A percentile compares a stretch with the other conserved stretches of the same genome.
Conservation (phyloP, 2,329 filamentous ascomycete genomes). For the Hypoxylon sp. region DNA sequence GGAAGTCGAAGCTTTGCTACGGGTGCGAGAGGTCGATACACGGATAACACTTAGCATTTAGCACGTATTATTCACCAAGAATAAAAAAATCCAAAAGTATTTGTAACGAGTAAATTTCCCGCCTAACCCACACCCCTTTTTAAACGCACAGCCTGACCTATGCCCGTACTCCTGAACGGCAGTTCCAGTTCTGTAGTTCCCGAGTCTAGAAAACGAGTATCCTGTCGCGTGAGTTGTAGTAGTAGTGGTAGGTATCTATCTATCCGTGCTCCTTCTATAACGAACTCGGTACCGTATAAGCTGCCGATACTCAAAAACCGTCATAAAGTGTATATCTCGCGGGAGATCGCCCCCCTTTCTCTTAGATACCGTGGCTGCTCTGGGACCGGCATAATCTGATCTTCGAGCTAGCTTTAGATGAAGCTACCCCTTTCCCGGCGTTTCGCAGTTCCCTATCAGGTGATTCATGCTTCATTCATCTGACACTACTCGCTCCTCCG, state of each 20-base stretch:
- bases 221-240: not conserved
- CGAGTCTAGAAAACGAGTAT: conserved; percentile 13
- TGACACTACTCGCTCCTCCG: not conserved
- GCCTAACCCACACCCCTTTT: not conserved
- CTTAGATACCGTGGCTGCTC: not conserved
- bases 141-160: not conserved
- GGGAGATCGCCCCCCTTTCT: conserved; percentile 1
- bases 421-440: not conserved
- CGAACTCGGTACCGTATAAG: conserved; percentile 4
- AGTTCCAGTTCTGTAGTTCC: conserved; percentile 1
- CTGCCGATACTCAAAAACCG: conserved; percentile 1
- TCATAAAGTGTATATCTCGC: not conserved
- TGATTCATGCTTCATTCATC: no score
- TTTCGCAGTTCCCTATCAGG: not conserved
- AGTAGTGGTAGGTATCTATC: conserved; percentile 13
- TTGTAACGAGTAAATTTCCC: conserved; percentile 3
- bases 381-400: not conserved
- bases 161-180: not conserved
- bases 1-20: conserved; percentile 71
- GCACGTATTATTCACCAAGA: conserved; percentile 2
- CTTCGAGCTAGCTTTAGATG: not conserved
- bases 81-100: conserved; percentile 2
- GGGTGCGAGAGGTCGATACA: conserved; percentile 78
- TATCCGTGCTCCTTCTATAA: conserved; percentile 20
- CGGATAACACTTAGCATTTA: conserved; percentile 57